Conservation (phyloP, 2,329 filamentous ascomycete species). For the Exophiala viscosa region DNA sequence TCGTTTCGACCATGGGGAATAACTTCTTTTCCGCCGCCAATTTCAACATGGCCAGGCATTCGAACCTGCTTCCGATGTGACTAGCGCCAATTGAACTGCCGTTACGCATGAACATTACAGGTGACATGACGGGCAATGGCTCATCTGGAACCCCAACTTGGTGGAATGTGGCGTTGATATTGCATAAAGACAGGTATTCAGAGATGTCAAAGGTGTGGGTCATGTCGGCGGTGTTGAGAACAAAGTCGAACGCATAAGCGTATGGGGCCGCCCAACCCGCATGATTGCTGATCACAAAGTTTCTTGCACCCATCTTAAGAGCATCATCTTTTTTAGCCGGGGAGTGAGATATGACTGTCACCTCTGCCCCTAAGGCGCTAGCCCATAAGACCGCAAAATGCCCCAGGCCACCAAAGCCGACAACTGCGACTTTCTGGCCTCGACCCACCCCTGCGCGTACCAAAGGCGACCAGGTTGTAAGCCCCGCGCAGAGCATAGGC, state of each 20-base stretch:
- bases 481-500: conserved; percentile 66
- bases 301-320: conserved; percentile 56
- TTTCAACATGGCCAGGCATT: conserved; percentile 69
- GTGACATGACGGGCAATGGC: conserved; percentile 65
- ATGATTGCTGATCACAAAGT: conserved; percentile 57
- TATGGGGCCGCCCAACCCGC: conserved; percentile 57
- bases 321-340: conserved; percentile 59
- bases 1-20: conserved; percentile 64
- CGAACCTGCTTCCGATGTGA: conserved; percentile 66
- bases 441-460: conserved; percentile 71
- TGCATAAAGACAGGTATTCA: conserved; percentile 50
- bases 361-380: conserved; percentile 62
- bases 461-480: conserved; percentile 75
- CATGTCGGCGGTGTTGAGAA: conserved; percentile 71
- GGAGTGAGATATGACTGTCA: conserved; percentile 59
- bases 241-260: conserved; percentile 58
- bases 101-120: conserved; percentile 71
- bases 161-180: conserved; percentile 55
- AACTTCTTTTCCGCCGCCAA: conserved; percentile 67
- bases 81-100: conserved; percentile 68
- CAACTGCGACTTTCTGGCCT: conserved; percentile 49
- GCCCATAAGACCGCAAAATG: conserved; percentile 69
- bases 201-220: conserved; percentile 63
- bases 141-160: conserved; percentile 60
- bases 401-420: conserved; percentile 60